Conservation (phyloP, 1,139 yeast species). For the Pichia terricola region DNA sequence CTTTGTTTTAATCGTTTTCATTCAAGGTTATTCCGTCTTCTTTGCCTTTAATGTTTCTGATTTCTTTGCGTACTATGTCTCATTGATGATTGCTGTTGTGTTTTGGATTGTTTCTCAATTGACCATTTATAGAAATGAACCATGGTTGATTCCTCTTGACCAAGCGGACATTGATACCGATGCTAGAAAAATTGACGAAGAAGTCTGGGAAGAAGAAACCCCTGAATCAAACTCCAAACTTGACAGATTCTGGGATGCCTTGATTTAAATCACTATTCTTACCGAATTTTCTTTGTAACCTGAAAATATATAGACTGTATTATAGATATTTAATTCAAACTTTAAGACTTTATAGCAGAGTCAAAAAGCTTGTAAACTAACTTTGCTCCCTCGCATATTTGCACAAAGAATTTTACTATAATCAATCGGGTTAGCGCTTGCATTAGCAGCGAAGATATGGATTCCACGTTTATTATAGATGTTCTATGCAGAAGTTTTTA, state of each 20-base stretch:
- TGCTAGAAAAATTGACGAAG: constrained; percentile 15
- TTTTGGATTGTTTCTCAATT: constrained; percentile 40
- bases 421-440: no score
- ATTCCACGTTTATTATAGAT: no score
- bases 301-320: neutral
- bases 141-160: constrained; percentile 33
- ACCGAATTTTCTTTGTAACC: no score
- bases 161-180: constrained; percentile 31
- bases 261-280: constrained; percentile 32
- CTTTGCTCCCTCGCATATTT: no score
- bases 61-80: constrained; percentile 61
- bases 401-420: no score
- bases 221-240: constrained; percentile 13
- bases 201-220: constrained; percentile 15
- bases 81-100: constrained; percentile 46
- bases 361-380: no score
- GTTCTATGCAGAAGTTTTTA: no score
- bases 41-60: constrained; percentile 42
- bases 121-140: constrained; percentile 27
- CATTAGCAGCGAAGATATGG: no score
- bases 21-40: constrained; percentile 65
- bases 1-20: constrained; percentile 45
- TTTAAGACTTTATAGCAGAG: constrained; percentile 12
- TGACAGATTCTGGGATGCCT: constrained; percentile 20
- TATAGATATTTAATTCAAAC: constrained; percentile 9